Percentiles rank a stretch among this genome's conserved stretches.
phyloP scores from a whole-genome alignment of 176 grass and related monocot species.

The Aegilops sharonensis region DNA sequence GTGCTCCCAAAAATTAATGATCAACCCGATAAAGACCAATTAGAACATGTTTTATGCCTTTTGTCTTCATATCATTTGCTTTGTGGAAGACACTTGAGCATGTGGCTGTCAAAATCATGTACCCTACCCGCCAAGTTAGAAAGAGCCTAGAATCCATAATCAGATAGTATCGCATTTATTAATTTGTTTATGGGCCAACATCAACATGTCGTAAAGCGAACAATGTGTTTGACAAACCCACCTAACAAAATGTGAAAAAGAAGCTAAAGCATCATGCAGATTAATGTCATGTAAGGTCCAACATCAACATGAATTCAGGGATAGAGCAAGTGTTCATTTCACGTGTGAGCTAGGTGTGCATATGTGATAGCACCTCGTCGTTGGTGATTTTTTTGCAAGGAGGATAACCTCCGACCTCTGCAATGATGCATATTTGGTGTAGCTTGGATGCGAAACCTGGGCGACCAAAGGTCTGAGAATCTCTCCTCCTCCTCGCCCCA shows the following conservation, averaged over 20 bases:
- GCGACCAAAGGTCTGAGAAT: no score
- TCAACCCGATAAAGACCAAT: background rate
- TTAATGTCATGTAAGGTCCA: no score
- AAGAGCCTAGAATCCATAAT: background rate
- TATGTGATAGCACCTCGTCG: no score
- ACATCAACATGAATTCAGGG: background rate
- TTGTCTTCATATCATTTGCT: background rate
- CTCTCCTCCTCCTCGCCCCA: no score
- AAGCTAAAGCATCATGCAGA: no score
- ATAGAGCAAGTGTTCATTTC: no score
- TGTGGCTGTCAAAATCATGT: background rate
- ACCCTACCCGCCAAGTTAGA: background rate
- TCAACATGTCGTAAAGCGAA: background rate
- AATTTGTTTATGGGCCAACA: background rate
- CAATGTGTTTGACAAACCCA: background rate
- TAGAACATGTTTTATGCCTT: background rate
- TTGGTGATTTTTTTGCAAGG: no score
- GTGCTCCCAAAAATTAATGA: background rate
- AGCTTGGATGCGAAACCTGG: no score
- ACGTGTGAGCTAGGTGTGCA: no score
- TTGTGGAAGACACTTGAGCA: background rate
- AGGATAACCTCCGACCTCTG: no score
- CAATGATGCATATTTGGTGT: no score
- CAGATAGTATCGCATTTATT: background rate
- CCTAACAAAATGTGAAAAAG: background rate